These are phyloP conservation scores for Kazachstania africana DNA, from an alignment of 805 yeast genomes.

Conservation along the genomic window DNA sequence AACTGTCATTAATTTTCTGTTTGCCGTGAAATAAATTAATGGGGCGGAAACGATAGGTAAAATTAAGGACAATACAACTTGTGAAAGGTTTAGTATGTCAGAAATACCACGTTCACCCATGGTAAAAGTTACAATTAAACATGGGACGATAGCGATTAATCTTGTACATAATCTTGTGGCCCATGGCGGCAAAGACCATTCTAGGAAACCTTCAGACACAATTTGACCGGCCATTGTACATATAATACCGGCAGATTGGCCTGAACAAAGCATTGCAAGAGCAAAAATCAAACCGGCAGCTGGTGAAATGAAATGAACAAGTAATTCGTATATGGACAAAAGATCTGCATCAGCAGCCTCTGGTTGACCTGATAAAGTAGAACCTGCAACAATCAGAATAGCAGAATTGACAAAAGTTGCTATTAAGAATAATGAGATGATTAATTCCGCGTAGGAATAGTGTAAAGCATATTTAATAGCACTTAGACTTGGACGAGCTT, in stretches of 20 bases:
- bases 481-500: conserved; percentile 61
- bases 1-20: conserved; percentile 54
- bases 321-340: conserved; percentile 64
- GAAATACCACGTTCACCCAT: conserved; percentile 78
- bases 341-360: conserved; percentile 71
- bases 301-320: conserved; percentile 59
- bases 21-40: conserved; percentile 67
- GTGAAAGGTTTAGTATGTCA: conserved; percentile 63
- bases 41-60: conserved; percentile 87
- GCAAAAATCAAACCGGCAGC: conserved; percentile 88
- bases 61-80: conserved; percentile 69
- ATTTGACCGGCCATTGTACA: conserved; percentile 91
- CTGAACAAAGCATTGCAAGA: conserved; percentile 74
- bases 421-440: conserved; percentile 70
- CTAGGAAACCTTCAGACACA: conserved; percentile 81
- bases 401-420: conserved; percentile 91
- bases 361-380: conserved; percentile 57
- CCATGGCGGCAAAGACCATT: conserved; percentile 75
- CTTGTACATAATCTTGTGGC: conserved; percentile 69
- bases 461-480: conserved; percentile 74
- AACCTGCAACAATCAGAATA: conserved; percentile 82
- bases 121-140: conserved; percentile 57
- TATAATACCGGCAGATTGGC: conserved; percentile 92
- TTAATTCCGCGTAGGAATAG: conserved; percentile 71
- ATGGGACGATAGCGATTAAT: conserved; percentile 75